Evolutionary conservation across 106 monocot species (phyloP).

Genomic region (Phalaenopsis equestris): DNA sequence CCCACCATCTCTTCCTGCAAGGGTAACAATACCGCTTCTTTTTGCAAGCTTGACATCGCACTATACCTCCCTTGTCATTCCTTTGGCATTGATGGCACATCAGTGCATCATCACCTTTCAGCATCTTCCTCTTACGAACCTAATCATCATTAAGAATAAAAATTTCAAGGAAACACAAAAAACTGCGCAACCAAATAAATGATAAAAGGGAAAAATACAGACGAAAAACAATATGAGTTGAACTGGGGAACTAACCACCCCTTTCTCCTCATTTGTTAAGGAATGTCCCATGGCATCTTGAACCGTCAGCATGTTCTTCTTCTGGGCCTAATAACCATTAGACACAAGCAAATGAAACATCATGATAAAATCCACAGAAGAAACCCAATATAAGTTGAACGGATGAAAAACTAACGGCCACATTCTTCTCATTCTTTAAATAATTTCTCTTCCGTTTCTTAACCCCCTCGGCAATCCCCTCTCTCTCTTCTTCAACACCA

Average conservation of each 20-base stretch:
- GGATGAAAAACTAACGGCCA: background rate
- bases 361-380: background rate
- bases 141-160: background rate
- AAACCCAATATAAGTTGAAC: background rate
- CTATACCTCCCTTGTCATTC: slow-evolving; percentile 21
- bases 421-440: background rate
- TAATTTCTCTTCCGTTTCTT: slow-evolving; percentile 3
- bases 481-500: too few species aligned
- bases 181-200: too few species aligned
- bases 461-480: background rate
- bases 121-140: background rate
- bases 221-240: background rate
- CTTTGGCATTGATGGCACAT: slow-evolving; percentile 37
- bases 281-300: slow-evolving; percentile 2
- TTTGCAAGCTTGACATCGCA: slow-evolving; percentile 14
- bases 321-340: background rate
- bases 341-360: background rate
- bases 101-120: slow-evolving; percentile 12
- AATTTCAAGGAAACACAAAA: background rate
- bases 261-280: background rate
- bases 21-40: slow-evolving; percentile 22
- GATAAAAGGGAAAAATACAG: background rate
- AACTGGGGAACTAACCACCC: background rate
- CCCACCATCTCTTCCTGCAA: slow-evolving; percentile 16
- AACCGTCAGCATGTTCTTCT: slow-evolving; percentile 2